phyloP scores from a whole-genome alignment of 2,329 filamentous ascomycete species.

The Claviceps quebecensis region DNA sequence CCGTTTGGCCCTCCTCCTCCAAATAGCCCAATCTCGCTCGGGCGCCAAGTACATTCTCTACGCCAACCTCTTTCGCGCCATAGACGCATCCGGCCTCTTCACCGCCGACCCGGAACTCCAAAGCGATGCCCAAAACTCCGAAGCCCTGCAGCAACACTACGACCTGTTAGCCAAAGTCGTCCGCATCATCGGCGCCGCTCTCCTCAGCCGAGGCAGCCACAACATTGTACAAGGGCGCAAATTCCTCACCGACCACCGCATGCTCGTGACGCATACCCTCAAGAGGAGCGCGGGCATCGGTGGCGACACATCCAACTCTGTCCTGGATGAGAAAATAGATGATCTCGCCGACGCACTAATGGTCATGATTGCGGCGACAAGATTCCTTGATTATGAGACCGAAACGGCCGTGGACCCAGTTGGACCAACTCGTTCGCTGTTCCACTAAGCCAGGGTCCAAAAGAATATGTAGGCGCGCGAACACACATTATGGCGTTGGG shows the following conservation, averaged over 20 bases:
- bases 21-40: conserved; percentile 68
- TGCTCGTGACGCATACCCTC: conserved; percentile 75
- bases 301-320: conserved; percentile 21
- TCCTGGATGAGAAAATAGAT: conserved; percentile 47
- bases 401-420: conserved; percentile 20
- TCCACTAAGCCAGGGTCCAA: conserved; percentile 20
- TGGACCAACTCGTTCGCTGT: conserved; percentile 21
- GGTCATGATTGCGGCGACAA: conserved; percentile 67
- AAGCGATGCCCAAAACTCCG: conserved; percentile 54
- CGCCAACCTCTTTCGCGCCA: conserved; percentile 68
- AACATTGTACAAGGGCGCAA: conserved; percentile 67
- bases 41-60: conserved; percentile 82
- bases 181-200: conserved; percentile 67
- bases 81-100: conserved; percentile 77
- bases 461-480: conserved; percentile 2
- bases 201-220: conserved; percentile 68
- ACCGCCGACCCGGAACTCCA: conserved; percentile 84
- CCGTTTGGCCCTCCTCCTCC: conserved; percentile 67
- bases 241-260: conserved; percentile 72
- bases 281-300: conserved; percentile 79
- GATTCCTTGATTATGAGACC: conserved; percentile 56
- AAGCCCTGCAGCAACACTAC: conserved; percentile 70
- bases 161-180: conserved; percentile 66
- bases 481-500: conserved; percentile 12
- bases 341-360: conserved; percentile 78